Evolutionary conservation across 768 basidiomycete genomes (phyloP).

Genomic region (Tricholoma sp.): DNA sequence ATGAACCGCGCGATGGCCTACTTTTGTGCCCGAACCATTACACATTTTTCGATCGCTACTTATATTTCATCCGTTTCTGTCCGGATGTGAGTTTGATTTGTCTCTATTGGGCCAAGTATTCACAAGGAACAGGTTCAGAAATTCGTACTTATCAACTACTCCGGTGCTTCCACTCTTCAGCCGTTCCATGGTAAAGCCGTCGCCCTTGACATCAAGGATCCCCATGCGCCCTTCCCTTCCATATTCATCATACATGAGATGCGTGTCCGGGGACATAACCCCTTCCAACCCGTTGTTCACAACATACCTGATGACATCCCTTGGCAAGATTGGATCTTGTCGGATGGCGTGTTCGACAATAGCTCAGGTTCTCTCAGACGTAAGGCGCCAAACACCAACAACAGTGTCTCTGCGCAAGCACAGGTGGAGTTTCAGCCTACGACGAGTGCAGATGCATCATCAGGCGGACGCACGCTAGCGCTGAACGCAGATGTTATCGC

Average conservation of each 20-base stretch:
- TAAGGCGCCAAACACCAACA: not conserved
- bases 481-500: slow-evolving; percentile 19
- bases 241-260: slow-evolving; percentile 30
- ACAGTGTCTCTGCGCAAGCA: not conserved
- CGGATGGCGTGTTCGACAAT: slow-evolving; percentile 11
- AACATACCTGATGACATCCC: slow-evolving; percentile 10
- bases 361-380: slow-evolving; percentile 9
- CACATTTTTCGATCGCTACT: slow-evolving; percentile 11
- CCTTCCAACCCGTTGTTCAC: slow-evolving; percentile 19
- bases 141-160: slow-evolving; percentile 28
- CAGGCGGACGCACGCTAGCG: slow-evolving; percentile 12
- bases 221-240: slow-evolving; percentile 23
- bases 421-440: slow-evolving; percentile 8
- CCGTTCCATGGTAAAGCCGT: slow-evolving; percentile 29
- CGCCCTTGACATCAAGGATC: slow-evolving; percentile 25
- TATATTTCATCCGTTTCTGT: slow-evolving; percentile 22
- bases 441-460: slow-evolving; percentile 10
- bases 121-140: slow-evolving; percentile 16
- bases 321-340: slow-evolving; percentile 25
- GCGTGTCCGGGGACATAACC: slow-evolving; percentile 27
- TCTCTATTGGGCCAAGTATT: slow-evolving; percentile 11
- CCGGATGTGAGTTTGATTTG: slow-evolving; percentile 19
- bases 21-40: slow-evolving; percentile 17
- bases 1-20: slow-evolving; percentile 22
- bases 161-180: slow-evolving; percentile 8